Base-by-base conservation (phyloP, 768 basidiomycete species). In the Fomitopsis pulvina region DNA sequence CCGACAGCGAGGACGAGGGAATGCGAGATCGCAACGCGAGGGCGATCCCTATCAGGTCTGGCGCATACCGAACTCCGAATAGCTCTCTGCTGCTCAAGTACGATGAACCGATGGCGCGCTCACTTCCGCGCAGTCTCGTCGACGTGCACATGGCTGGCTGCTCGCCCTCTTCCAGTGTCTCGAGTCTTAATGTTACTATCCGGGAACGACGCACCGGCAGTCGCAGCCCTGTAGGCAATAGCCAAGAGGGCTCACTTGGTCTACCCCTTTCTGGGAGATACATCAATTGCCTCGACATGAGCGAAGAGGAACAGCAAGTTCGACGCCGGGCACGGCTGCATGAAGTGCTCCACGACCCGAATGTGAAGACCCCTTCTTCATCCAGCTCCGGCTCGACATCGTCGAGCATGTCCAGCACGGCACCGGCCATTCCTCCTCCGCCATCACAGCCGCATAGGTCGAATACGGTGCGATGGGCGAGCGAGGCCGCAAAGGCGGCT, bases 131-230 rank as follows among this genome's bases (percentile, higher is more conserved):
- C 28, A 50, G 49, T n/a, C 46, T 48, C 3, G 39, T 55, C n/a
- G 62, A 63, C 55, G 55, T 63, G 2, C 59, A 59, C 34, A 63
- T 63, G 62, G 59, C 54, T 1, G 58, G 60, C 47, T 58, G 56
- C 44, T 63, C 62, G 18, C 59, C 60, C 7, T 61, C 63, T 16
- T 59, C 63, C 2, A 52, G 21, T 12, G 41, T 53, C 8, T 45
- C 51, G 22, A 27, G 45, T 8, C 34, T 52, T 42, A 57, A 60
- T 41, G 44, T 34, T 48, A 44, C 53, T 11, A 40, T 30, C 26
- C 49, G 50, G 8, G 58, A 59, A 18, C 60, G 60, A 12, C 54
- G 38, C 7, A 46, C 32, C 26, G 45, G 26, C 28, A 29, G 49
- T 14, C 47, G 51, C 2, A 47, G 47, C 34, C 50, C 50, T 11